Evolutionary conservation across 2,329 filamentous ascomycete species (phyloP), one percentile per base, ranked within the genome.

Genomic region (Fusarium sp.): DNA sequence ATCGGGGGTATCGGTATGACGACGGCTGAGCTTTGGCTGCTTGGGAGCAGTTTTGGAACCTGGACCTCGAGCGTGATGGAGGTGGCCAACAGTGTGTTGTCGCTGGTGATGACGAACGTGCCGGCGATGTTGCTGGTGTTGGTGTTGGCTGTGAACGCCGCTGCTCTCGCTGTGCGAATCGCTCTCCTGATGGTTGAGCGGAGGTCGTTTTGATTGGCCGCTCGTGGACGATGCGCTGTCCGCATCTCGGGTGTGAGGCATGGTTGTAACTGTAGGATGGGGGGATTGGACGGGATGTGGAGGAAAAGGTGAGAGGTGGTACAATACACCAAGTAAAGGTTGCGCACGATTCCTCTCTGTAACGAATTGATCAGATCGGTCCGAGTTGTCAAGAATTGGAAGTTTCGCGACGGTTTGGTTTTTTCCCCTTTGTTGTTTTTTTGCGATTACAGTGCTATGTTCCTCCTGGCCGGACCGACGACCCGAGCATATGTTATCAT

Each of bases 161-260:
- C 68, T 67, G 60, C 69, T 69, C 47, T 75, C 77, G 71, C 75
- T 78, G 52, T 79, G 74, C 31, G 77, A 70, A 68, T 78, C 75
- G 73, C 77, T 79, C 65, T 80, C 76, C 71, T 76, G 77, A 61
- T 77, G 77, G 71, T 67, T 74, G 74, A 78, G 76, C 56, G 79
- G 69, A 74, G 83, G 81, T 28, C 83, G 82, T 80, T 86, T 86
- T 86, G 84, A 86, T 86, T 87, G 85, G 85, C 80, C 78, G 76
- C 78, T 77, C 68, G 79, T 77, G 70, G 80, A 77, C 71, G 82
- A 80, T 78, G 81, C 78, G 79, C 82, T 83, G 77, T 84, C 81
- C 72, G 75, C 75, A 72, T 86, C 82, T 77, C 77, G 80, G 75
- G 83, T 83, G 73, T 78, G 79, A 74, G 79, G 76, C 82, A 80